Conservation (phyloP, 1,139 yeast genomes). For the Candida frijolesensis region DNA sequence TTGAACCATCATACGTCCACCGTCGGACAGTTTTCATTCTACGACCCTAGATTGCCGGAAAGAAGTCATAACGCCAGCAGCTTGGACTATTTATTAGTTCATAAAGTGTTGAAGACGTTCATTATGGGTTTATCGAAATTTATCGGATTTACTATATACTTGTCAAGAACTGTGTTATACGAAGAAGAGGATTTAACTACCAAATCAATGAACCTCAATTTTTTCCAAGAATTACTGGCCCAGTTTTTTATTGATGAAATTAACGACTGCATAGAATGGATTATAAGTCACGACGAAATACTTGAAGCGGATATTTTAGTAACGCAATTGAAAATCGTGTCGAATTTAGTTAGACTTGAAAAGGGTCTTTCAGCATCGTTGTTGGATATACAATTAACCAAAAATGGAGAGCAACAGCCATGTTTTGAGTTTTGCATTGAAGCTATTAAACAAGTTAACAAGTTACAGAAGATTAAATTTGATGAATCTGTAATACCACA, state of each 20-base stretch:
- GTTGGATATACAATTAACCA: constrained; percentile 9
- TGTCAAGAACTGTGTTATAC: constrained; percentile 63
- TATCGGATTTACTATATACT: constrained; percentile 47
- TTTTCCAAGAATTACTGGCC: constrained; percentile 29
- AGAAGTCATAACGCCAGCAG: constrained; percentile 5
- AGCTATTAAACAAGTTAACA: constrained; percentile 18
- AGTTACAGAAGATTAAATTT: constrained; percentile 8
- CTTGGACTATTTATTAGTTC: constrained; percentile 34
- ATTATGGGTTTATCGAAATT: constrained; percentile 54
- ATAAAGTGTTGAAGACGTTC: constrained; percentile 49
- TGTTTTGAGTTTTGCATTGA: constrained; percentile 19
- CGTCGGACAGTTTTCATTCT: constrained; percentile 23
- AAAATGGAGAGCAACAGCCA: neutral
- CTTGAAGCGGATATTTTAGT: constrained; percentile 18
- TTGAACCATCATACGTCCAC: constrained; percentile 11
- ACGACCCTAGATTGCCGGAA: constrained; percentile 19
- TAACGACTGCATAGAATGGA: constrained; percentile 23
- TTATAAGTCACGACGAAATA: constrained; percentile 14
- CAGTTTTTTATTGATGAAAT: constrained; percentile 26
- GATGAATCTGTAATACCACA: constrained; percentile 22
- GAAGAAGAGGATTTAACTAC: constrained; percentile 79
- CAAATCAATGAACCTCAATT: constrained; percentile 55
- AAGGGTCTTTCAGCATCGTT: constrained; percentile 10
- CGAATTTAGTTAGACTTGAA: constrained; percentile 31
- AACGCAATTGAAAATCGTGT: constrained; percentile 31